Evolutionary conservation across 768 basidiomycete species (phyloP).

Genomic region (Lentinus brumalis): DNA sequence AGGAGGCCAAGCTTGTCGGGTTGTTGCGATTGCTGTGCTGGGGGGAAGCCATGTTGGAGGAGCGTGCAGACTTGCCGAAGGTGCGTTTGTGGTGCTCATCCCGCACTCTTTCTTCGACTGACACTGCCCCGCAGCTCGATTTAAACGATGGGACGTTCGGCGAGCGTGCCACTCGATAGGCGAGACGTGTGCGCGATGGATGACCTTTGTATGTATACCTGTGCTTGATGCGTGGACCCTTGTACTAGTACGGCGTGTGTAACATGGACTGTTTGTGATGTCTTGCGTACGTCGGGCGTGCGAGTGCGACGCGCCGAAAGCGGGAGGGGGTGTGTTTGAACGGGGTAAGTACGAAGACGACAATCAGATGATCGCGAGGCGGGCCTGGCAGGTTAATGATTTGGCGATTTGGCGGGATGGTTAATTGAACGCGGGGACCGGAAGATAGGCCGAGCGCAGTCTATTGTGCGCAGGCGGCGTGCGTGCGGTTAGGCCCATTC

Average conservation of each 20-base stretch:
- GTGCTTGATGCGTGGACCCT: background rate
- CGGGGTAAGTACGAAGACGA: conserved; percentile 15
- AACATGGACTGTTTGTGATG: background rate
- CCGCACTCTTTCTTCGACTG: background rate
- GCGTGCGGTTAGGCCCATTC: background rate
- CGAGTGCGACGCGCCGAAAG: background rate
- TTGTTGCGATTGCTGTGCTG: conserved; percentile 83
- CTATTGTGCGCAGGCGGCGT: background rate
- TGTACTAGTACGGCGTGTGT: conserved; percentile 14
- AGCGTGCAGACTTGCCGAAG: conserved; percentile 80
- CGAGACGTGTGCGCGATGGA: background rate
- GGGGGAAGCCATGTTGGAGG: conserved; percentile 81
- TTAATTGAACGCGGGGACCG: conserved; percentile 6
- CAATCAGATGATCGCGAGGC: conserved; percentile 22
- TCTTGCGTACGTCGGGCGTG: background rate
- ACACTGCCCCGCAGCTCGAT: conserved; percentile 21
- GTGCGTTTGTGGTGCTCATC: conserved; percentile 41
- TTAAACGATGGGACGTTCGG: conserved; percentile 29
- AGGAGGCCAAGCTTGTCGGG: conserved; percentile 86
- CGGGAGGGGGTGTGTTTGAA: conserved; percentile 1
- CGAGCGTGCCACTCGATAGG: conserved; percentile 13
- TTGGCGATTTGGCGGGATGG: conserved; percentile 2
- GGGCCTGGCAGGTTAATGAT: conserved; percentile 15
- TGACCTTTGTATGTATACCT: background rate
- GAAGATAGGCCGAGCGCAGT: background rate